Evolutionary conservation across 176 grass and related monocot species (phyloP).

Genomic region (Tillandsia fasciculata): DNA sequence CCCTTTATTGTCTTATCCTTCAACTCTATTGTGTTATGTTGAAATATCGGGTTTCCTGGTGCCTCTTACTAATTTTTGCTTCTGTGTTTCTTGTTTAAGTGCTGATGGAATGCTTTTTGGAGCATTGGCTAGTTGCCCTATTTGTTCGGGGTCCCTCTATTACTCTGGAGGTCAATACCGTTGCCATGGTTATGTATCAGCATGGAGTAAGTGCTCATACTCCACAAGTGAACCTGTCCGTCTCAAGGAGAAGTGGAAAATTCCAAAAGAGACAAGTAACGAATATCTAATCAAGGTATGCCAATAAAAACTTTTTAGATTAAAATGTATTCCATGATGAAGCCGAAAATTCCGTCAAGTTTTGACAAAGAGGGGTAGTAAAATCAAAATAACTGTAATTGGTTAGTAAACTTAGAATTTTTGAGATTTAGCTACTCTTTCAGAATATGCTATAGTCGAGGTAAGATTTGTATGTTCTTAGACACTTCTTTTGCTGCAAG

Average conservation of each 20-base stretch:
- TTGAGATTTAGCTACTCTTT: too few relatives aligned
- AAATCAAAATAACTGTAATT: too few relatives aligned
- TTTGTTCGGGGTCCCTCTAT: conserved; percentile 53
- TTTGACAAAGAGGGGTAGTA: too few relatives aligned
- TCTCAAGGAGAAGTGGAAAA: conserved; percentile 66
- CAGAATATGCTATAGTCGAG: too few relatives aligned
- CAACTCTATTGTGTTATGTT: too few relatives aligned
- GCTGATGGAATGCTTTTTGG: conserved; percentile 97
- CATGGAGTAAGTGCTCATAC: conserved; percentile 88
- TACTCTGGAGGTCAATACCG: conserved; percentile 64
- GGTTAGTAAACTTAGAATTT: too few relatives aligned
- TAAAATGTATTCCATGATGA: too few relatives aligned
- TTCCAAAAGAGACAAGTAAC: conserved; percentile 56
- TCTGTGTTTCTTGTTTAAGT: conserved; percentile 24
- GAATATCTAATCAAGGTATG: conserved; percentile 70
- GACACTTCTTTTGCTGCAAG: conserved; percentile 12
- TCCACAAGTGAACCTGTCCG: conserved; percentile 64
- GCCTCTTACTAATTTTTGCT: too few relatives aligned
- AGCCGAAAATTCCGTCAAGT: too few relatives aligned
- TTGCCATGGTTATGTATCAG: conserved; percentile 78
- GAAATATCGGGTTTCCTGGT: too few relatives aligned
- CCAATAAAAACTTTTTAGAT: background rate
- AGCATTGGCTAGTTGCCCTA: conserved; percentile 64
- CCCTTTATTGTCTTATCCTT: too few relatives aligned
- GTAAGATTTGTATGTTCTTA: background rate